Conservation (phyloP, 805 yeast species). For the Dipodascus geniculatus region DNA sequence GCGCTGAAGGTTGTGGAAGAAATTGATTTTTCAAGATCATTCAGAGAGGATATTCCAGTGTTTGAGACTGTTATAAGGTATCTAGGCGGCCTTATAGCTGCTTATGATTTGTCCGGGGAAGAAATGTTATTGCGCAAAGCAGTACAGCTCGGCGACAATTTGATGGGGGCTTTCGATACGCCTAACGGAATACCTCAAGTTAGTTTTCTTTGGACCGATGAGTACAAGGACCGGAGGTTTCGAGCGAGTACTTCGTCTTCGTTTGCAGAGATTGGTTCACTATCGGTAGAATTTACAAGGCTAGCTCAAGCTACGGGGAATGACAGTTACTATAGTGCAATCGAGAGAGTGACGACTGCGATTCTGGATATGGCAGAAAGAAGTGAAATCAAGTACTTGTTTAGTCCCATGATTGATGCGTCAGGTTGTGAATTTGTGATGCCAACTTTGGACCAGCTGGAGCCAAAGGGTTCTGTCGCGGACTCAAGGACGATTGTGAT, state of each 20-base stretch:
- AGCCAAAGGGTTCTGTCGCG: neutral
- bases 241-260: slow-evolving; percentile 24
- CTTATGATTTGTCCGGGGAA: slow-evolving; percentile 36
- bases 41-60: slow-evolving; percentile 33
- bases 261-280: slow-evolving; percentile 38
- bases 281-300: slow-evolving; percentile 41
- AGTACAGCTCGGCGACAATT: slow-evolving; percentile 35
- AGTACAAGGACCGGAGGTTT: slow-evolving; percentile 10
- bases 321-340: slow-evolving; percentile 38
- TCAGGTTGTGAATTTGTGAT: slow-evolving; percentile 36
- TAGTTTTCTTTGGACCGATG: slow-evolving; percentile 32
- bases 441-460: neutral
- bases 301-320: slow-evolving; percentile 40
- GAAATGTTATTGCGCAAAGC: slow-evolving; percentile 30
- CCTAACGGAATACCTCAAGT: slow-evolving; percentile 44
- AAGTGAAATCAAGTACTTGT: slow-evolving; percentile 31
- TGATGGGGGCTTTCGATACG: slow-evolving; percentile 46
- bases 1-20: slow-evolving; percentile 28
- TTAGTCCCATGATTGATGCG: slow-evolving; percentile 35
- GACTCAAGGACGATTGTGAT: neutral
- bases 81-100: slow-evolving; percentile 42
- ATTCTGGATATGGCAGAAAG: slow-evolving; percentile 25
- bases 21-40: slow-evolving; percentile 31
- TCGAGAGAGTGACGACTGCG: slow-evolving; percentile 32
- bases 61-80: slow-evolving; percentile 42